Evolutionary conservation across 106 monocot genomes (phyloP).

Genomic region (Allium fistulosum): DNA sequence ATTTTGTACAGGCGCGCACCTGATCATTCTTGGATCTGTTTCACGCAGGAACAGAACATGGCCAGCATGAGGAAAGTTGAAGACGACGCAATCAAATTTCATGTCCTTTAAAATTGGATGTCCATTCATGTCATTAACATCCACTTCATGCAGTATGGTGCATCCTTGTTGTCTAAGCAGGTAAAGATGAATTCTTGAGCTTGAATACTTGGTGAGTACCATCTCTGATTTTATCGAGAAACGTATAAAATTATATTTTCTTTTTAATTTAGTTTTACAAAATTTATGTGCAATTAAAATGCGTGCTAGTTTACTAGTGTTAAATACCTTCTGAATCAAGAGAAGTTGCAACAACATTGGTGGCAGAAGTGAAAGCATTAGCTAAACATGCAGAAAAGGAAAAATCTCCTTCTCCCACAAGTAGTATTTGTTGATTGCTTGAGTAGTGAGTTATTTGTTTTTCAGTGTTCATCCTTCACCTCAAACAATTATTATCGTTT

Average conservation of each 20-base stretch:
- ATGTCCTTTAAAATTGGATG: conserved; percentile 15
- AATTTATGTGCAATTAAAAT: too few relatives aligned
- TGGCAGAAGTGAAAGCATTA: conserved; percentile 7
- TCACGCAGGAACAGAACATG: background rate
- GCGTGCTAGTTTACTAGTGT: too few relatives aligned
- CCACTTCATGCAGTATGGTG: conserved; percentile 10
- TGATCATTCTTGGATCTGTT: conserved; percentile 2
- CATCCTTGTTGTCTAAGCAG: conserved; percentile 6
- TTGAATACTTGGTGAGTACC: conserved; percentile 4
- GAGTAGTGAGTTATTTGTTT: conserved; percentile 16
- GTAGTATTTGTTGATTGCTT: conserved; percentile 13
- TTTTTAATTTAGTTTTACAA: too few relatives aligned
- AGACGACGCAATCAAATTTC: conserved; percentile 51
- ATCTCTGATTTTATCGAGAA: background rate
- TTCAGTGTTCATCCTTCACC: background rate
- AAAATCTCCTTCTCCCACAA: conserved; percentile 21
- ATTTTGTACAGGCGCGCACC: background rate
- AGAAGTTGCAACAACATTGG: conserved; percentile 15
- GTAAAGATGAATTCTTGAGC: background rate
- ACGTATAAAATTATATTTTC: too few relatives aligned
- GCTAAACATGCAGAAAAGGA: conserved; percentile 19
- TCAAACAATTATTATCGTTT: too few relatives aligned
- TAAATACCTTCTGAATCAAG: conserved; percentile 6
- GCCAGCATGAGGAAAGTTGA: conserved; percentile 67
- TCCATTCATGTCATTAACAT: conserved; percentile 17